Evolutionary conservation across 2,329 filamentous ascomycete species (phyloP).

Genomic region (Pseudodiploospora longispora): DNA sequence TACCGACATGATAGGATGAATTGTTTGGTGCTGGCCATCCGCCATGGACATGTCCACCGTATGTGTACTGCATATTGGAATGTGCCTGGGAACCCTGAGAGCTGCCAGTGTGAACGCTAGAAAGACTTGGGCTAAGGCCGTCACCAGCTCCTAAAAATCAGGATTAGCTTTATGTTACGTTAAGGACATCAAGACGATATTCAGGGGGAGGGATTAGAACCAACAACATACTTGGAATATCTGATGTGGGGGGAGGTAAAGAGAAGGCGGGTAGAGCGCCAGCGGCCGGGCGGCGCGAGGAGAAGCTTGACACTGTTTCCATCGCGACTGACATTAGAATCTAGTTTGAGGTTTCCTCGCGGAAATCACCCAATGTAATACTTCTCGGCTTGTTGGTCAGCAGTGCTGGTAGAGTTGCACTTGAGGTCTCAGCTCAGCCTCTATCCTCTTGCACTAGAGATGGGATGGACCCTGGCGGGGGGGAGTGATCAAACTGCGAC

Average conservation of each 20-base stretch:
- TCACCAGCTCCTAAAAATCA: slow-evolving; percentile 44
- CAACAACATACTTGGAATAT: slow-evolving; percentile 26
- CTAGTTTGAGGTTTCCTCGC: neutral
- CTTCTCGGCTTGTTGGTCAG: no score
- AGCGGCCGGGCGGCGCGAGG: slow-evolving; percentile 26
- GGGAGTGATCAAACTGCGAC: no score
- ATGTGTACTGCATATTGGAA: slow-evolving; percentile 38
- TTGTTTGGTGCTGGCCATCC: slow-evolving; percentile 51
- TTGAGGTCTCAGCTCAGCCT: no score
- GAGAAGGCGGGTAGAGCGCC: slow-evolving; percentile 26
- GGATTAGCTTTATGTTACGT: slow-evolving; percentile 12
- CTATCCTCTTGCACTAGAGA: no score
- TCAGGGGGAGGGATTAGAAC: slow-evolving; percentile 12
- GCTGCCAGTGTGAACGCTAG: slow-evolving; percentile 52
- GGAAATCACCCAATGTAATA: no score
- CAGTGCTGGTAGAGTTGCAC: no score
- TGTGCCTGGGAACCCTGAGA: slow-evolving; percentile 50
- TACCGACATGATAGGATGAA: slow-evolving; percentile 45
- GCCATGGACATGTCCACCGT: slow-evolving; percentile 42
- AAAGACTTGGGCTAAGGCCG: slow-evolving; percentile 53
- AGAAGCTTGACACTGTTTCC: slow-evolving; percentile 23
- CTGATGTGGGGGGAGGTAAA: slow-evolving; percentile 27
- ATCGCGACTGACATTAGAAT: slow-evolving; percentile 10
- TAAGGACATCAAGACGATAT: slow-evolving; percentile 10
- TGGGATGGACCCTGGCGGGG: no score